Base-by-base conservation (phyloP, 306 rosid genomes). In the Senna siamea region DNA sequence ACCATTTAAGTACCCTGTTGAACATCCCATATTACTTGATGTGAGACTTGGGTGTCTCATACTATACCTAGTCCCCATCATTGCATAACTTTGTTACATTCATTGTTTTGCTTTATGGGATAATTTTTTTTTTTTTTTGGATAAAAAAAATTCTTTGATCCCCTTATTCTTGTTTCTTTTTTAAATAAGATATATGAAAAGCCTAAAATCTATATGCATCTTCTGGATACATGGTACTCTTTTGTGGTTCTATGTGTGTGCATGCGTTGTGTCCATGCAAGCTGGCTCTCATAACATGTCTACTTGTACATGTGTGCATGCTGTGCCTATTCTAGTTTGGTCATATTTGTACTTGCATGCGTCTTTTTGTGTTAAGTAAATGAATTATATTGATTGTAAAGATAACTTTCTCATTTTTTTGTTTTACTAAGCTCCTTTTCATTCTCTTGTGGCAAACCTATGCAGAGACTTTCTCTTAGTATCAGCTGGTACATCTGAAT, bases 401-500 rank as follows among this genome's bases (percentile, higher is more conserved):
- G 37, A 20, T 22, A 40, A 11, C 22, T 44, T 43, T 44, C 18
- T 68, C 44, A 6, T 26, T 37, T 15, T 40, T 74, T 35, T 58
- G 3, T 50, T 76, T 68, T 44, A 63, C 80, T 47, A 54, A 72
- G 76, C 47, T 65, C 47, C 76, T 76, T 35, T 44, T 66, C 44
- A 5, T 34, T 58, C 69, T 64, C n/a, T 63, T 70, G 69, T 80
- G 81, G 41, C 65, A 65, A 76, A 50, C 75, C 2, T 58, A 61
- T 76, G 80, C 96, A 92, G 99, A 53, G 81, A 80, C 74, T 82
- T 86, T 77, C 69, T 79, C 50, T 76, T 81, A 79, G 78, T 90
- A 62, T 92, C 93, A 69, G 86, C 91, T 41, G 98, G 98, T 52
- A 90, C 98, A 64, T 79, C 90, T 43, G 99, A 88, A 60, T 94